A percentile compares a stretch with the other conserved stretches of the same genome.
Conservation (phyloP, 225 moss, liverwort and hornwort genomes). For the Pseudoscleropodium purum region DNA sequence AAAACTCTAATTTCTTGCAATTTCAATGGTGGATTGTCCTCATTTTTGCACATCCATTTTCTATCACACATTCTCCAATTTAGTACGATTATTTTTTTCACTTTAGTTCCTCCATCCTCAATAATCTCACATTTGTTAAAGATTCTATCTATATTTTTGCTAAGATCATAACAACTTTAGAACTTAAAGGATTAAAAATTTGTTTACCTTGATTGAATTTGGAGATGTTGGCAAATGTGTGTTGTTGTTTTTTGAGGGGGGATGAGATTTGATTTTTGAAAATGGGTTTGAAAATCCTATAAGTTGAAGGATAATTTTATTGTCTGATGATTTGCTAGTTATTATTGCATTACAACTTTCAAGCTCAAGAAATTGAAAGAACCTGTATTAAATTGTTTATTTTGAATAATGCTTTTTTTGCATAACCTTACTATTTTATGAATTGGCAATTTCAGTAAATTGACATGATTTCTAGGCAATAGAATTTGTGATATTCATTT, state of each 20-base stretch:
- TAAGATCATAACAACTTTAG: rapidly evolving
- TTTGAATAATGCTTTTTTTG: background rate
- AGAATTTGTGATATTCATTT: background rate
- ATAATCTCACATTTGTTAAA: background rate
- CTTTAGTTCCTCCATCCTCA: rapidly evolving
- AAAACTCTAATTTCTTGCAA: background rate
- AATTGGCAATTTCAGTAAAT: background rate
- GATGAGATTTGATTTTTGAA: background rate
- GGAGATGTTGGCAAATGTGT: rapidly evolving
- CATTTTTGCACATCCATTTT: background rate
- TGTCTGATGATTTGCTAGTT: background rate
- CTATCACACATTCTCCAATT: background rate
- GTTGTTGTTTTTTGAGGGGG: background rate
- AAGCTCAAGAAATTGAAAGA: background rate
- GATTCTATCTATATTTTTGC: background rate
- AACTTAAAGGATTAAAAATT: background rate
- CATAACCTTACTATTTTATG: background rate
- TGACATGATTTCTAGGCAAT: background rate
- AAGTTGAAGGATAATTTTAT: background rate
- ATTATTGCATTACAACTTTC: background rate
- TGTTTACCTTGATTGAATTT: background rate
- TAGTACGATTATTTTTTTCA: background rate
- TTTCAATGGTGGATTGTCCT: rapidly evolving
- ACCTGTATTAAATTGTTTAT: background rate
- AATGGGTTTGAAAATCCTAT: too few relatives aligned